Conservation (phyloP, 164 flowering plant species). For the Platanus orientalis region DNA sequence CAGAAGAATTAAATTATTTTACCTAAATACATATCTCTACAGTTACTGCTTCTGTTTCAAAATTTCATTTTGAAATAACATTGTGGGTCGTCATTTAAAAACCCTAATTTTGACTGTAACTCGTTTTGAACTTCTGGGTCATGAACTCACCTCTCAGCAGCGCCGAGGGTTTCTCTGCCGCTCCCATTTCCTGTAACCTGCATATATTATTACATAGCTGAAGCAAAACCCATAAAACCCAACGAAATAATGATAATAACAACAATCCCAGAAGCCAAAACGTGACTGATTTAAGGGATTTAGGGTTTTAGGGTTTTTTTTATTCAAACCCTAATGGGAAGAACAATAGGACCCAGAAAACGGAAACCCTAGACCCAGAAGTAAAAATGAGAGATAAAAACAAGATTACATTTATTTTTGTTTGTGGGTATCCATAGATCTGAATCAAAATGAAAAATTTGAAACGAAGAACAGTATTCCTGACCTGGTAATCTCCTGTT, state of each 20-base stretch:
- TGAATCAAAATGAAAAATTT: neutral
- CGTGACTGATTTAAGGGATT: neutral
- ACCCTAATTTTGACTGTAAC: neutral
- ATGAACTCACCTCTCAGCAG: neutral
- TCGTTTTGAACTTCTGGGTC: neutral
- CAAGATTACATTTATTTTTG: neutral
- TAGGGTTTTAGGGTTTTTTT: neutral
- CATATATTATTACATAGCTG: neutral
- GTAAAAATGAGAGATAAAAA: neutral
- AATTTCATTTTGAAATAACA: no score
- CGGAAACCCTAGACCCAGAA: slow-evolving; percentile 2
- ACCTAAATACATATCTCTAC: no score
- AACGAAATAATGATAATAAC: neutral
- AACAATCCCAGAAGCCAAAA: neutral
- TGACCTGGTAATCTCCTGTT: neutral
- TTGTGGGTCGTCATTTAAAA: neutral
- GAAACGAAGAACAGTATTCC: neutral
- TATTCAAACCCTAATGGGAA: neutral
- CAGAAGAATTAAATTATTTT: no score
- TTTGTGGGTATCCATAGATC: neutral
- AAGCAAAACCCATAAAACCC: neutral
- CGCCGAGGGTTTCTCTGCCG: neutral
- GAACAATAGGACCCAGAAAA: neutral
- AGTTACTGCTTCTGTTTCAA: no score
- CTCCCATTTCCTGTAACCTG: neutral